phyloP scores from a whole-genome alignment of 2,329 filamentous ascomycete genomes.

The Penicillium frequentans region DNA sequence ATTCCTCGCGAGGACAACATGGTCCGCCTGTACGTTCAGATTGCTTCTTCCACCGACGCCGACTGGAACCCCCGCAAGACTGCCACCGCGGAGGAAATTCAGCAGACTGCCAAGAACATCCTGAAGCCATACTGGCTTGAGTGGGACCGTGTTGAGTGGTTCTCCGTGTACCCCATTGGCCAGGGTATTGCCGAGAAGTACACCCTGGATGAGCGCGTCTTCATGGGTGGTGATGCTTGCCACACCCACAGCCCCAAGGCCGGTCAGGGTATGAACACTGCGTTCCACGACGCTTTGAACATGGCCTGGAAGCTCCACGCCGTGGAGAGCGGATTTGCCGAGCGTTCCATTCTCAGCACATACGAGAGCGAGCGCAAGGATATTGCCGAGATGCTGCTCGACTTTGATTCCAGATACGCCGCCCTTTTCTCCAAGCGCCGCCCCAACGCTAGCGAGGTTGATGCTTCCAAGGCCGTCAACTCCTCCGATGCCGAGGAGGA shows the following conservation, averaged over 20 bases:
- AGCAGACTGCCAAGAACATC: constrained; percentile 58
- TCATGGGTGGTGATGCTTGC: constrained; percentile 66
- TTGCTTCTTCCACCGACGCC: constrained; percentile 61
- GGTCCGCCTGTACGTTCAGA: constrained; percentile 55
- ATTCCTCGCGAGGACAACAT: constrained; percentile 54
- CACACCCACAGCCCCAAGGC: constrained; percentile 66
- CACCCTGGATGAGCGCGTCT: constrained; percentile 63
- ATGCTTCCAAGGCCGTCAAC: constrained; percentile 52
- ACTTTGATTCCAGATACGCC: constrained; percentile 87
- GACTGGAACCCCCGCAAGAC: constrained; percentile 64
- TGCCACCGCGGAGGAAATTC: constrained; percentile 60
- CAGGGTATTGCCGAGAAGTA: constrained; percentile 66
- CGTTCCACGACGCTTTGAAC: constrained; percentile 70
- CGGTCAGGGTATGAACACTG: constrained; percentile 64
- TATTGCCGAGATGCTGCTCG: constrained; percentile 78
- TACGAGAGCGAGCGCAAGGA: constrained; percentile 85
- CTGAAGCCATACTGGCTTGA: constrained; percentile 60
- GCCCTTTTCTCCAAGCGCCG: constrained; percentile 82
- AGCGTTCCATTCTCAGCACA: constrained; percentile 72
- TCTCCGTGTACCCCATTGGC: constrained; percentile 65
- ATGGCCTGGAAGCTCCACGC: constrained; percentile 95
- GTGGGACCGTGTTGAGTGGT: constrained; percentile 67
- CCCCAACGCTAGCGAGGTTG: constrained; percentile 71
- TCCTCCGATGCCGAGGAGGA: constrained; percentile 50
- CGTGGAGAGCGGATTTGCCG: constrained; percentile 79